These are phyloP conservation scores for Kluyveromyces sp. DNA, from an alignment of 1,139 yeast genomes.

Conservation along the genomic window DNA sequence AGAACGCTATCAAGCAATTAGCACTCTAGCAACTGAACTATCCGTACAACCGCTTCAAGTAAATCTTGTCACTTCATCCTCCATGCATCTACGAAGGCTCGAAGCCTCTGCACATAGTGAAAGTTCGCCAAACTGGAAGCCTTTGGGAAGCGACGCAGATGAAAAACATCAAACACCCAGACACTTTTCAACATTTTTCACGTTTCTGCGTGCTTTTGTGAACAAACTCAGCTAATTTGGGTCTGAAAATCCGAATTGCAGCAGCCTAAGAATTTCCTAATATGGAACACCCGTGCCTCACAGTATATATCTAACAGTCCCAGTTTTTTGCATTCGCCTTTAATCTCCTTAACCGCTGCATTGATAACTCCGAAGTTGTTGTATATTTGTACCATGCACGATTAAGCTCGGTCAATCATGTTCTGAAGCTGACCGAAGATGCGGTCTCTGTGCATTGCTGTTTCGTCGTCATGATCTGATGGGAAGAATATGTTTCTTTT, in stretches of 20 bases:
- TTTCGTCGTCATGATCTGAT: constrained; percentile 48
- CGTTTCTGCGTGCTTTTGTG: background rate
- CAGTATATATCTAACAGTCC: constrained; percentile 1
- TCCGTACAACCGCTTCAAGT: background rate
- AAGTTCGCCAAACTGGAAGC: constrained; percentile 1
- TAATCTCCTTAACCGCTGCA: background rate
- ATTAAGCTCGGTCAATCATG: constrained; percentile 35
- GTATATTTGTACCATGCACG: background rate
- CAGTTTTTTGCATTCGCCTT: too few species aligned
- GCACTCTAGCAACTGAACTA: background rate
- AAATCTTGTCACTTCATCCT: background rate
- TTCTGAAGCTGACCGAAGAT: constrained; percentile 51
- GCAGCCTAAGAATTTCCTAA: background rate
- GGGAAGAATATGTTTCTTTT: constrained; percentile 46
- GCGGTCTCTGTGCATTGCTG: constrained; percentile 56
- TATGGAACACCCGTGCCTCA: constrained; percentile 2
- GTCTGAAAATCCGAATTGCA: background rate
- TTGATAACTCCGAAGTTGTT: too few species aligned
- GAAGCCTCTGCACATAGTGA: background rate
- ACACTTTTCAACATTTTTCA: background rate
- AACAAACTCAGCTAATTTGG: background rate
- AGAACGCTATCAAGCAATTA: background rate
- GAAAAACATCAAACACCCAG: constrained; percentile 4
- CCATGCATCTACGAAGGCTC: background rate
- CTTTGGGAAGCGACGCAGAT: background rate